These are phyloP conservation scores for Immersiella caudata DNA, from an alignment of 495 filamentous ascomycete genomes.

Conservation along the genomic window DNA sequence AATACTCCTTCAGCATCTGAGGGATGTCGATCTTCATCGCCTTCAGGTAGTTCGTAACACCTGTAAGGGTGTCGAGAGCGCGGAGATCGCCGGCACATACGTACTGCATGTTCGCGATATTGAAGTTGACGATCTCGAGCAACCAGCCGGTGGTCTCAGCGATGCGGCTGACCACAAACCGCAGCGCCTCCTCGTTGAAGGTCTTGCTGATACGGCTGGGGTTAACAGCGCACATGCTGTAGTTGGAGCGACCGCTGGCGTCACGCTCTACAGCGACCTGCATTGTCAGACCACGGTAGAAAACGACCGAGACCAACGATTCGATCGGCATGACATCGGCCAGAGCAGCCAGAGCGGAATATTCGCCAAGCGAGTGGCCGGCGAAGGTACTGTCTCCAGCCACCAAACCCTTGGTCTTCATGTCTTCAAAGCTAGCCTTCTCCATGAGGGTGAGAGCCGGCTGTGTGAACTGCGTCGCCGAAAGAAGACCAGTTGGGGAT, in stretches of 20 bases:
- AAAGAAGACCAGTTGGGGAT: constrained; percentile 92
- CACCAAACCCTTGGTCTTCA: constrained; percentile 94
- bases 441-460: constrained; percentile 98
- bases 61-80: constrained; percentile 90
- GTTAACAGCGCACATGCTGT: constrained; percentile 98
- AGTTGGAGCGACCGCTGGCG: constrained; percentile 88
- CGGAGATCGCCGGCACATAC: constrained; percentile 96
- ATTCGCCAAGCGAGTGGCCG: constrained; percentile 97
- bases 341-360: constrained; percentile 93
- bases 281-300: constrained; percentile 99
- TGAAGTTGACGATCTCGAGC: constrained; percentile 98
- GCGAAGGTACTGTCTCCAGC: constrained; percentile 96
- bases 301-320: constrained; percentile 95
- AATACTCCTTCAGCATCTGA: constrained; percentile 80
- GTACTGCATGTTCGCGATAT: constrained; percentile 98
- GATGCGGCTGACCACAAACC: constrained; percentile 92
- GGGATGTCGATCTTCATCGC: constrained; percentile 95
- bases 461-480: constrained; percentile 98
- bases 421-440: constrained; percentile 99
- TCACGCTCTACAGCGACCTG: constrained; percentile 99
- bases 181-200: constrained; percentile 94
- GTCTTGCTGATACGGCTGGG: constrained; percentile 95
- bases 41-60: constrained; percentile 92
- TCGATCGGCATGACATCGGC: constrained; percentile 99
- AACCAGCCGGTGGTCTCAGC: constrained; percentile 92